These are phyloP conservation scores for Linum trigynum DNA, from an alignment of 345 rosid genomes.

Conservation along the genomic window DNA sequence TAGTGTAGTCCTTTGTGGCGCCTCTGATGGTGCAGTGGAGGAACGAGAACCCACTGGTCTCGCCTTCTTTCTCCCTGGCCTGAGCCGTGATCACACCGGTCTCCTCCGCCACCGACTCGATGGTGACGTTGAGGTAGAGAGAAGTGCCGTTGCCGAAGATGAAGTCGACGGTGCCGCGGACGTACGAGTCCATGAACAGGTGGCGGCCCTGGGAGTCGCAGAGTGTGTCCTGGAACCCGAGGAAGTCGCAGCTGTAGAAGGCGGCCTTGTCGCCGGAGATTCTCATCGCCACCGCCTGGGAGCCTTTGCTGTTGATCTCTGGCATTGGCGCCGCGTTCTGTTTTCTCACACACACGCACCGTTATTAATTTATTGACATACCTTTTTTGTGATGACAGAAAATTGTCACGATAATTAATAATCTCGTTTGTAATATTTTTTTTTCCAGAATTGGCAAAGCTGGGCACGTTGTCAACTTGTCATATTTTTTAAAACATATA, in stretches of 20 bases:
- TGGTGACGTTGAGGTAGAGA: slow-evolving; percentile 32
- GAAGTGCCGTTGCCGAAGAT: slow-evolving; percentile 45
- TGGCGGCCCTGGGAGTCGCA: slow-evolving; percentile 42
- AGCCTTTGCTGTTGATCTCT: slow-evolving; percentile 23
- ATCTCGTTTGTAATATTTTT: too few species aligned
- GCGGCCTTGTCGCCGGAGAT: slow-evolving; percentile 40
- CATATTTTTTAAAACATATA: too few species aligned
- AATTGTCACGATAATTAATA: too few species aligned
- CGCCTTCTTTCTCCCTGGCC: slow-evolving; percentile 13
- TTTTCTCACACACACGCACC: neutral
- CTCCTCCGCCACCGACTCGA: slow-evolving; percentile 29
- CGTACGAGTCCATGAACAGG: slow-evolving; percentile 33
- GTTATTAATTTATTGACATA: too few species aligned
- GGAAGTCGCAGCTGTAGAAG: slow-evolving; percentile 29
- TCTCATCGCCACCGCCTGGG: slow-evolving; percentile 44
- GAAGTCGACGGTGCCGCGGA: slow-evolving; percentile 42
- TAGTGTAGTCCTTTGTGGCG: slow-evolving; percentile 8
- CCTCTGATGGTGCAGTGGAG: slow-evolving; percentile 28
- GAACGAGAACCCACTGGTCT: slow-evolving; percentile 31
- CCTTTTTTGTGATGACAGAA: too few species aligned
- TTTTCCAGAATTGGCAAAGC: too few species aligned
- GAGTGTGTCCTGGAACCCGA: slow-evolving; percentile 45
- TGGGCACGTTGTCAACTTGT: too few species aligned
- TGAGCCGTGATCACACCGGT: slow-evolving; percentile 45
- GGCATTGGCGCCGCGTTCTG: slow-evolving; percentile 44